Conservation (phyloP, 169 alveolate species). For the Cryptosporidium canis region DNA sequence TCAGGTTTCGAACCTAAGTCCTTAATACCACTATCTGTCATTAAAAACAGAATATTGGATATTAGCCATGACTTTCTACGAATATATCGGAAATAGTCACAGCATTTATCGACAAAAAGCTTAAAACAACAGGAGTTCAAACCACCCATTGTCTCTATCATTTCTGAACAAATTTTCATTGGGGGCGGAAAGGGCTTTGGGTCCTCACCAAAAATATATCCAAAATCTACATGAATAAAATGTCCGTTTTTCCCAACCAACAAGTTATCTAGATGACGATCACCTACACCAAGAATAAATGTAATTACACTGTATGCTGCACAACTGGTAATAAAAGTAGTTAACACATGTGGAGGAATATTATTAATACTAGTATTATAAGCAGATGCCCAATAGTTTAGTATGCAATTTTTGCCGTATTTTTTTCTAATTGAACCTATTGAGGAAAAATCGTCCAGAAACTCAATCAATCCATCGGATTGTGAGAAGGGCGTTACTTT, state of each 20-base stretch:
- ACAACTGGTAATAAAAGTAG: slow-evolving; percentile 92
- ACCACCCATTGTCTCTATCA: slow-evolving; percentile 95
- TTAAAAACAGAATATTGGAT: slow-evolving; percentile 87
- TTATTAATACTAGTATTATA: slow-evolving; percentile 32
- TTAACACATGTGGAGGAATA: slow-evolving; percentile 73
- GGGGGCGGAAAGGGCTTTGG: slow-evolving; percentile 93
- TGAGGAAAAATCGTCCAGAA: slow-evolving; percentile 78
- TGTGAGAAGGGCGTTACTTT: slow-evolving; percentile 84
- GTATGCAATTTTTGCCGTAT: slow-evolving; percentile 74
- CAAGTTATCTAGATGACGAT: slow-evolving; percentile 97
- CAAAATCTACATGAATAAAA: slow-evolving; percentile 98
- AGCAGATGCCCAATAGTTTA: slow-evolving; percentile 71
- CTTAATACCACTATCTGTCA: slow-evolving; percentile 93
- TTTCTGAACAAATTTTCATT: slow-evolving; percentile 90
- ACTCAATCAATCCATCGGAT: slow-evolving; percentile 86
- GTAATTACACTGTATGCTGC: slow-evolving; percentile 98
- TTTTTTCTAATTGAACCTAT: slow-evolving; percentile 71
- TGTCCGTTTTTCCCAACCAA: slow-evolving; percentile 92
- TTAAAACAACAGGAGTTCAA: slow-evolving; percentile 86
- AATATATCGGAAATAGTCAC: slow-evolving; percentile 82
- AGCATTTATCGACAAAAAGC: slow-evolving; percentile 80
- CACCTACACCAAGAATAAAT: slow-evolving; percentile 98
- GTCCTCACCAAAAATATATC: slow-evolving; percentile 94
- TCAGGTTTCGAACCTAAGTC: slow-evolving; percentile 82
- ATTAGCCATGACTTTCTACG: slow-evolving; percentile 88